These are phyloP conservation scores for Alternaria viburni DNA, from an alignment of 2,329 filamentous ascomycete species.

Conservation along the genomic window DNA sequence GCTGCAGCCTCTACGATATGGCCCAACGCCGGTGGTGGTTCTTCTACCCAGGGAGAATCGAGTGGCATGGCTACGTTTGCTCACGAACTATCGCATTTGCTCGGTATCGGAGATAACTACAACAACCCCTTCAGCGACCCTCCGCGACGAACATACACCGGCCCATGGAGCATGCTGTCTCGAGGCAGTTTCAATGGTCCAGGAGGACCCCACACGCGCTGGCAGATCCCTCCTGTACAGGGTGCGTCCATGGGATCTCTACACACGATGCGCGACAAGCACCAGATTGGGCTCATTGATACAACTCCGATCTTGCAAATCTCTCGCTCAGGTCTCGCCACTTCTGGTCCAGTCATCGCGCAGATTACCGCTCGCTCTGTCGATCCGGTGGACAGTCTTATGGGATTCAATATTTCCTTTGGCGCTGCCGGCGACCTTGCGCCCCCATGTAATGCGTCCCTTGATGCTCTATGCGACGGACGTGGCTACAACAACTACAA, in stretches of 20 bases:
- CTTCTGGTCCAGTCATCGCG: constrained; percentile 55
- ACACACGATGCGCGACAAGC: constrained; percentile 62
- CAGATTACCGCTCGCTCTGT: constrained; percentile 58
- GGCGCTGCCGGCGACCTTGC: constrained; percentile 52
- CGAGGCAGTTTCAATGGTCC: constrained; percentile 61
- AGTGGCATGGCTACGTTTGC: constrained; percentile 62
- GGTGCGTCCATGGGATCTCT: constrained; percentile 59
- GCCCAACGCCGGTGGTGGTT: constrained; percentile 61
- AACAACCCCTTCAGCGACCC: constrained; percentile 60
- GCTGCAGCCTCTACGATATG: constrained; percentile 59
- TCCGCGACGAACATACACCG: constrained; percentile 57
- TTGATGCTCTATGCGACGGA: constrained; percentile 59
- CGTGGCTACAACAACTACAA: constrained; percentile 60
- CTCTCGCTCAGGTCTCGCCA: constrained; percentile 52
- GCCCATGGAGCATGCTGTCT: constrained; percentile 61
- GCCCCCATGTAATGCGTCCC: constrained; percentile 51
- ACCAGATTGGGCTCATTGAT: constrained; percentile 57
- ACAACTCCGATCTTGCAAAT: constrained; percentile 54
- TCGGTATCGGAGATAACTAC: constrained; percentile 63
- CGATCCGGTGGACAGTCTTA: constrained; percentile 49
- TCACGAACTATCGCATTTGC: constrained; percentile 60
- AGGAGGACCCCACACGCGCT: constrained; percentile 60
- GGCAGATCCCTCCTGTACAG: constrained; percentile 59
- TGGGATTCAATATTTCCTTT: constrained; percentile 58
- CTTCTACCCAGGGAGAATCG: constrained; percentile 61